Evolutionary conservation across 2,329 filamentous ascomycete genomes (phyloP), one percentile per base, ranked within the genome.

Genomic region (Colletotrichum musicola): DNA sequence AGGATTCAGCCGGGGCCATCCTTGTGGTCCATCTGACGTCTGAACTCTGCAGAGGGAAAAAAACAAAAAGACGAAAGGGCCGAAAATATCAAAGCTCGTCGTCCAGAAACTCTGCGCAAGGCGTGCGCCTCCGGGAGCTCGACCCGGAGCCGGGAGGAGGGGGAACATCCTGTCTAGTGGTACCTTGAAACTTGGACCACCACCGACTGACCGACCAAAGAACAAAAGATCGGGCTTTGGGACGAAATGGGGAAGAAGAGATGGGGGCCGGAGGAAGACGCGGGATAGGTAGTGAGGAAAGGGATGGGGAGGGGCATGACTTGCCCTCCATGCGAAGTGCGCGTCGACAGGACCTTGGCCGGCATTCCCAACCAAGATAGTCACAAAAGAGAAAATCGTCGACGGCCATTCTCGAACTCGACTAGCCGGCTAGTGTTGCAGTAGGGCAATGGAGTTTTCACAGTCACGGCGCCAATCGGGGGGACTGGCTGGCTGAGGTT

Each of bases 251-350:
- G 16, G 5, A 42, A 42, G 5, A 5, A 42, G 16, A 42, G 6
- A 14, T 6, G 10, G 30, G 30, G 40, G 5, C 40, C 16, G 40
- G 40, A 42, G 13, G 13, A 40, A 40, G 13, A 40, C 9, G 38
- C n/a, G 13, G 13, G 16, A 14, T 14, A 42, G 40, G 16, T 42
- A 42, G 4, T 42, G 13, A 42, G 13, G 40, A 4, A 14, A 6
- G 13, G 13, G 16, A 14, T 2, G 74, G 71, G 72, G 65, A 73
- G 71, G 70, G 70, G 73, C 71, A 74, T 76, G 75, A 75, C 75
- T 72, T 74, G 68, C 64, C 53, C 68, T 62, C 55, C 71, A 75
- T 75, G 74, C 74, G 62, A 53, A 38, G 38, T 13, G 44, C n/a
- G 51, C 56, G 56, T 50, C 58, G 64, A 25, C 18, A 25, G 38